A percentile compares a stretch with the other conserved stretches of the same genome.
Conservation (phyloP, 495 filamentous ascomycete species). For the Penicillium angulare region DNA sequence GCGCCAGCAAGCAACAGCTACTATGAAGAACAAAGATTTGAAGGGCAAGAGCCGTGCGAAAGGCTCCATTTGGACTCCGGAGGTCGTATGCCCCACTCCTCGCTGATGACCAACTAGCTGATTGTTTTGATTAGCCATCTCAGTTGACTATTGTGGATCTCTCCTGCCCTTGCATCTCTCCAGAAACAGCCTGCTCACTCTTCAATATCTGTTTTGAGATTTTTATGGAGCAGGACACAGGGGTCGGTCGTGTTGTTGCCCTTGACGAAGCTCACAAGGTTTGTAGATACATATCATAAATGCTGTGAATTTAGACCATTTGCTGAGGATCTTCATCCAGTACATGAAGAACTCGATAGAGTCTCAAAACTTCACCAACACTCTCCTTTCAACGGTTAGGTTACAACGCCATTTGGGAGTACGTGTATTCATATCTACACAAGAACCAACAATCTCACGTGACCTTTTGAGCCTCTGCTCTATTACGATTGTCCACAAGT, state of each 20-base stretch:
- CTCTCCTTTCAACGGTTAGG: slow-evolving; percentile 62
- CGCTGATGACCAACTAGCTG: neutral
- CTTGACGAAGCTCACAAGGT: neutral
- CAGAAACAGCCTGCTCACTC: neutral
- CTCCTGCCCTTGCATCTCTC: neutral
- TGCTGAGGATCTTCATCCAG: neutral
- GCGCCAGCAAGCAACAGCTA: no score
- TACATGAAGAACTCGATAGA: slow-evolving; percentile 42
- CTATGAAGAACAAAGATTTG: no score
- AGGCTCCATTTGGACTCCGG: neutral
- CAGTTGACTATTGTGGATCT: neutral
- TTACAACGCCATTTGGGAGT: slow-evolving; percentile 68
- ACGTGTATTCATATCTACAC: slow-evolving; percentile 68
- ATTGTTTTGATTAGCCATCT: neutral
- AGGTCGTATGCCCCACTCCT: neutral
- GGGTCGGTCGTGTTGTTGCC: neutral
- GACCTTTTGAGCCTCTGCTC: slow-evolving; percentile 67
- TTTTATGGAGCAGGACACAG: neutral
- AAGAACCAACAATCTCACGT: slow-evolving; percentile 74
- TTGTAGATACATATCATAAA: no score
- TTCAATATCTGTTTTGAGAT: neutral
- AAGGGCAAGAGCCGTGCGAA: no score
- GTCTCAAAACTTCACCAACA: slow-evolving; percentile 54
- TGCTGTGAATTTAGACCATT: neutral
- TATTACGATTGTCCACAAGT: slow-evolving; percentile 71